Base-by-base conservation (phyloP, 345 rosid species). In the Salix viminalis region DNA sequence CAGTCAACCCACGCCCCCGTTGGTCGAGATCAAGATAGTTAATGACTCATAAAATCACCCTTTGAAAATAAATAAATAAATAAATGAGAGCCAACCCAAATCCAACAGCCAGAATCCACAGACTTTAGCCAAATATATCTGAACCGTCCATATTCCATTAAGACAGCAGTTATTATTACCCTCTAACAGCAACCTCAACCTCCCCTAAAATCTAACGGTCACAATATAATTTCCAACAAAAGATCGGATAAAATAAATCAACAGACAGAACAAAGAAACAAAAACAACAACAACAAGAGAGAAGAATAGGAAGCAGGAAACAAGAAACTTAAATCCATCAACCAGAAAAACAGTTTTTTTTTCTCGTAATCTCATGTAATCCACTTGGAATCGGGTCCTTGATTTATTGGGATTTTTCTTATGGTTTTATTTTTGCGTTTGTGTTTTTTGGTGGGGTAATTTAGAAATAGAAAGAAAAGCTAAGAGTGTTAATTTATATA, bases 121-220 rank as follows among this genome's bases (percentile, higher is more conserved):
- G 4, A 66, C 48, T 76, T 48, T 9, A 81, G 83, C 82, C 80
- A 36, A 67, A 81, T 36, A 85, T 86, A 37, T 72, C 48, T 18
- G 9, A 42, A 12, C 67, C 75, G 32, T 78, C 56, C 23, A 76
- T 68, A 7, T 28, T 44, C 41, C 14, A 23, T 80, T 87, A 24
- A 84, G 88, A 88, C 92, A 86, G 77, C 87, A 81, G 86, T 84
- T 85, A 65, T 71, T 75, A 50, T 75, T 77, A 81, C 78, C 73
- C 24, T 34, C 80, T 77, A 77, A 82, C 80, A 73, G 76, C 71
- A 83, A 83, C 80, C 87, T 23, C 76, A 83, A 87, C 82, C 77
- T 73, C 28, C 21, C 42, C 71, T 36, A 10, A 73, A 79, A 85
- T 85, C 85, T 7, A 67, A 85, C 87, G 86, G 86, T 37, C 80